Evolutionary conservation across 2,329 filamentous ascomycete genomes (phyloP), one percentile per base, ranked within the genome.

Genomic region (Thielaviopsis cerberus): DNA sequence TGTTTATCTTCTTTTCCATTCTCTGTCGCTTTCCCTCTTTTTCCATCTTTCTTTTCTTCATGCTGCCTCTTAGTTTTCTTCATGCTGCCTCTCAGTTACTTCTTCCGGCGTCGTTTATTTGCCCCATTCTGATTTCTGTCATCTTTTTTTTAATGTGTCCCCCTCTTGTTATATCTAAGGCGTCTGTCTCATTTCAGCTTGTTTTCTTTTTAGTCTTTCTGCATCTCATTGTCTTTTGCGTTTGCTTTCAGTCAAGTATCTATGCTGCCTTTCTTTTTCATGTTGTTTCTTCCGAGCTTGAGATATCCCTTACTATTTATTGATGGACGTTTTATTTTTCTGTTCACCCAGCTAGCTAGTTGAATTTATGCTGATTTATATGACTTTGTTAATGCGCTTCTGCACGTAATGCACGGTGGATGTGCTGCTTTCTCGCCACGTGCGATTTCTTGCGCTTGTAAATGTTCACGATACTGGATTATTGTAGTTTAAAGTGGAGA

Each of bases 121-220:
- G 5, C 20, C 4, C 15, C n/a, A 2, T 30, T 51, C 41, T 55
- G 50, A 3, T 51, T 7, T 20, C 59, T 63, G 61, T 56, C 53
- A 59, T 57, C 59, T 54, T 30, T 61, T 63, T 26, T 55, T 57
- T 62, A 48, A 56, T 59, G 57, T 62, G 58, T 58, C 58, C 48
- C 1, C 22, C 13, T 11, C n/a, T 22, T 48, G 20, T 48, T 48
- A 48, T 52, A 27, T 52, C 13, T 25, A 27, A 52, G 51, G 51
- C 51, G 41, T 48, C n/a, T 48, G 7, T 41, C 4, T 41, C 17
- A 8, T 41, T 41, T 41, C 4, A 17, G 10, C 22, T 48, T 22
- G 17, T 10, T 22, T 20, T 22, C 22, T 48, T 7, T 48, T 23
- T 51, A 34, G 15, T 13, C 51, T 20, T 50, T 15, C 22, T 57